Base-by-base conservation (phyloP, 2,329 filamentous ascomycete genomes). In the Samsoniella hepiali region DNA sequence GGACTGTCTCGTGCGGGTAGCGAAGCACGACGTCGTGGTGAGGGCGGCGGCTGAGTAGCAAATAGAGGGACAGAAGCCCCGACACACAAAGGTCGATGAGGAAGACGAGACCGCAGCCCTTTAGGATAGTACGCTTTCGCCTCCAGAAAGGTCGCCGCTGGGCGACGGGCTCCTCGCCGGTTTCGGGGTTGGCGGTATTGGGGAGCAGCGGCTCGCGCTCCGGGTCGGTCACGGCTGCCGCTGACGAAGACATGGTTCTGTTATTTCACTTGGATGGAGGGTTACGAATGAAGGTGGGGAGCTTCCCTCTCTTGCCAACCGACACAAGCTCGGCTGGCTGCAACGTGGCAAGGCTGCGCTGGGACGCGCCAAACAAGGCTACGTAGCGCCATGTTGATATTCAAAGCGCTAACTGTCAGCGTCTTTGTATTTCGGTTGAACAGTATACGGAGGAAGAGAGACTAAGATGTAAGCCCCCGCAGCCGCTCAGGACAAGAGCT, bases 1-100 rank as follows among this genome's bases (percentile, higher is more conserved):
- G 60, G 55, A 79, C 73, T 13, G 67, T 67, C 65, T 80, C 77
- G 5, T 76, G 74, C 0, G 67, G 65, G 62, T 78, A 72, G n/a
- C 22, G 44, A 7, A 59, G 34, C 11, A 50, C 56, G 5, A 11
- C 15, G 13, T 58, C 44, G 8, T 17, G 9, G 13, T 31, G 31
- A 8, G 32, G 13, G 13, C 13, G 8, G 7, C 56, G n/a, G 22
- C n/a, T 38, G 10, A 58, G 10, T 11, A 49, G 31, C 13, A 38
- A n/a, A 11, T 38, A 58, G 56, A 58, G 56, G 44, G 44, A 15
- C 0, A 58, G 31, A n/a, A 58, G 5, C 1, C 31, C 42, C 3
- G 42, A 36, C 2, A 58, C 32, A 22, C 56, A 22, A 17, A 58
- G 32, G 13, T 38, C 44, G 44, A 49, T 34, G 27, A 58, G 11